Evolutionary conservation across 2,329 filamentous ascomycete genomes (phyloP).

Genomic region (Didymella segeticola): DNA sequence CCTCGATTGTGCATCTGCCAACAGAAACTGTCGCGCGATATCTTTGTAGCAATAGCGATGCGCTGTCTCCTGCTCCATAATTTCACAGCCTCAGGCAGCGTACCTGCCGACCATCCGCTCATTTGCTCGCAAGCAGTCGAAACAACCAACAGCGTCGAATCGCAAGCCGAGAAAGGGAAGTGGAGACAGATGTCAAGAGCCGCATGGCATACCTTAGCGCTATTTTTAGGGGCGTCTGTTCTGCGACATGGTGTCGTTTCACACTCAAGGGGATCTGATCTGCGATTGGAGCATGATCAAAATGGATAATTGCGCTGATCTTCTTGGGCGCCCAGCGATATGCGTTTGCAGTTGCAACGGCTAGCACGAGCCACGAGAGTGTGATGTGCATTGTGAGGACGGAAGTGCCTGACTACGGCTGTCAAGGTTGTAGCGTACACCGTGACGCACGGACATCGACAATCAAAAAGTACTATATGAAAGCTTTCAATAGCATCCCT

Average conservation of each 20-base stretch:
- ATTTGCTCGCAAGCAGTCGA: constrained; percentile 15
- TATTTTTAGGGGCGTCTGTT: constrained; percentile 16
- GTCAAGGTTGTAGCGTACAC: constrained; percentile 3
- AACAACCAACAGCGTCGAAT: constrained; percentile 10
- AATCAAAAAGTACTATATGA: not conserved
- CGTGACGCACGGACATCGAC: not conserved
- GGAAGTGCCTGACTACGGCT: not conserved
- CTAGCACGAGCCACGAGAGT: constrained; percentile 1
- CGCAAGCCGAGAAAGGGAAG: constrained; percentile 10
- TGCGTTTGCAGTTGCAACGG: not conserved
- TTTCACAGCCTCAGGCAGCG: constrained; percentile 5
- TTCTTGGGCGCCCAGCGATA: constrained; percentile 4
- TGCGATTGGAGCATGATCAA: constrained; percentile 11
- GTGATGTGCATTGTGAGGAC: constrained; percentile 1
- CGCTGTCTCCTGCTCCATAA: constrained; percentile 11
- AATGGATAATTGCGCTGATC: not conserved
- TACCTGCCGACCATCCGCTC: constrained; percentile 16
- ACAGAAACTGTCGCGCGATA: not conserved
- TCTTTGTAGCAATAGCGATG: constrained; percentile 13
- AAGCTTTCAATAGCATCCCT: not conserved
- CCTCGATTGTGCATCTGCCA: not conserved
- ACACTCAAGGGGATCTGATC: not conserved
- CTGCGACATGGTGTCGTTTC: constrained; percentile 17
- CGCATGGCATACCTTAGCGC: constrained; percentile 24
- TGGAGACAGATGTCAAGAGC: constrained; percentile 12